Evolutionary conservation across 2,329 filamentous ascomycete genomes (phyloP).

Genomic region (Talaromyces marneffei): DNA sequence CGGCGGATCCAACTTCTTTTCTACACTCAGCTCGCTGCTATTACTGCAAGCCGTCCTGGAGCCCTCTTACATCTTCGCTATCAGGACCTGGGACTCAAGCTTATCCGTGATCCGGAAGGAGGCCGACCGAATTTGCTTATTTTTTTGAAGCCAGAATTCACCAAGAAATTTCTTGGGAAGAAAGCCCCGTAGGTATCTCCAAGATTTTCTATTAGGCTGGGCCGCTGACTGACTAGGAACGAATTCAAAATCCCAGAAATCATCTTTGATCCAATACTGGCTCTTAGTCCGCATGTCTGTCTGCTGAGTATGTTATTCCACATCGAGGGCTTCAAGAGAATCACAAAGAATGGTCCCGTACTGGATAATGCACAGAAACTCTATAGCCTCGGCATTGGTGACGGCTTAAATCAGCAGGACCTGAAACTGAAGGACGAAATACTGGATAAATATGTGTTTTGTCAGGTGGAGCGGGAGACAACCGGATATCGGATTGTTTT

Average conservation of each 20-base stretch:
- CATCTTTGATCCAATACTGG: constrained; percentile 27
- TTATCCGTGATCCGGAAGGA: no score
- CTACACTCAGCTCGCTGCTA: constrained; percentile 20
- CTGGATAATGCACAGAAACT: no score
- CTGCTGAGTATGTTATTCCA: constrained; percentile 22
- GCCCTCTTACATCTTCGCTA: no score
- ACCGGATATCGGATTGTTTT: constrained; percentile 23
- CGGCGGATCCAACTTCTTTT: constrained; percentile 21
- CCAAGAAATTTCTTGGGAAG: constrained; percentile 16
- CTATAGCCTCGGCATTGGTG: no score
- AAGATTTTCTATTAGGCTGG: neutral
- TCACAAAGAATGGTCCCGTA: no score
- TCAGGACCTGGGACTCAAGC: no score
- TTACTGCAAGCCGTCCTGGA: constrained; percentile 17
- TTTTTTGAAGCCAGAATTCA: constrained; percentile 16
- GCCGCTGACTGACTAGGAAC: neutral
- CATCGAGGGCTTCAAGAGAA: no score
- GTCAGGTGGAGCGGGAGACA: constrained; percentile 20
- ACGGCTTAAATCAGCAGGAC: no score
- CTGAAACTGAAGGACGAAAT: no score
- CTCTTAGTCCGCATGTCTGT: constrained; percentile 28
- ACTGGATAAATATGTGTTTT: constrained; percentile 29
- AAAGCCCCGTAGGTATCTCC: constrained; percentile 10
- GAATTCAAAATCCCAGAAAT: constrained; percentile 8
- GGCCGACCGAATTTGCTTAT: no score